These are phyloP conservation scores for Lenwebbia sp. DNA, from an alignment of 345 rosid species.

Conservation along the genomic window DNA sequence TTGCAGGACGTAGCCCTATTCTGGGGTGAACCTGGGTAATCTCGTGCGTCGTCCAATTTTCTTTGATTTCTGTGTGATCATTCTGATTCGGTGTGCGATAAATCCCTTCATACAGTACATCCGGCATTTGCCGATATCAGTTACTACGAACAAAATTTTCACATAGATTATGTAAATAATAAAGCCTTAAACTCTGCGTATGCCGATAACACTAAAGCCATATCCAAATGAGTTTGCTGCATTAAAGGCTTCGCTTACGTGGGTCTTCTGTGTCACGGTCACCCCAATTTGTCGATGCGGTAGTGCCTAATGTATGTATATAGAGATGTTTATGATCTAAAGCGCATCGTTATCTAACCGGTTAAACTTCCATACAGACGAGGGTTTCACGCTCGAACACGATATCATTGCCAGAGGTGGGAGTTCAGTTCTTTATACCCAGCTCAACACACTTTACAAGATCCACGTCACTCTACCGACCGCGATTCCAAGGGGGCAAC, in stretches of 20 bases:
- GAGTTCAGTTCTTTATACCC: not conserved
- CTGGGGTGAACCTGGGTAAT: too few species aligned
- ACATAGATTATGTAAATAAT: not conserved
- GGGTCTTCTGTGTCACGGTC: not conserved
- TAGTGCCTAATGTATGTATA: not conserved
- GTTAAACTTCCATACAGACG: not conserved
- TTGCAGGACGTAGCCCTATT: too few species aligned
- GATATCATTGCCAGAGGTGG: not conserved
- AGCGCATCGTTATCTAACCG: fast-evolving
- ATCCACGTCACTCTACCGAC: not conserved
- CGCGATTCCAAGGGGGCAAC: not conserved
- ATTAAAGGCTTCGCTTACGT: not conserved
- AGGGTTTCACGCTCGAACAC: not conserved
- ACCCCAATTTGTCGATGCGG: not conserved
- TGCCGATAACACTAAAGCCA: not conserved
- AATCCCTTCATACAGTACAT: too few species aligned
- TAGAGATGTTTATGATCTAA: not conserved
- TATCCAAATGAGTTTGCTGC: not conserved
- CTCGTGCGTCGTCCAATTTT: too few species aligned
- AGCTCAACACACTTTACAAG: not conserved
- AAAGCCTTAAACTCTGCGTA: not conserved
- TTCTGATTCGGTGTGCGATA: too few species aligned
- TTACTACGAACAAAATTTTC: not conserved
- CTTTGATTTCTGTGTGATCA: too few species aligned
- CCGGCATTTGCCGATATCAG: not conserved